Conservation (phyloP, 805 yeast genomes). For the Grigorovia yakushimaensis region DNA sequence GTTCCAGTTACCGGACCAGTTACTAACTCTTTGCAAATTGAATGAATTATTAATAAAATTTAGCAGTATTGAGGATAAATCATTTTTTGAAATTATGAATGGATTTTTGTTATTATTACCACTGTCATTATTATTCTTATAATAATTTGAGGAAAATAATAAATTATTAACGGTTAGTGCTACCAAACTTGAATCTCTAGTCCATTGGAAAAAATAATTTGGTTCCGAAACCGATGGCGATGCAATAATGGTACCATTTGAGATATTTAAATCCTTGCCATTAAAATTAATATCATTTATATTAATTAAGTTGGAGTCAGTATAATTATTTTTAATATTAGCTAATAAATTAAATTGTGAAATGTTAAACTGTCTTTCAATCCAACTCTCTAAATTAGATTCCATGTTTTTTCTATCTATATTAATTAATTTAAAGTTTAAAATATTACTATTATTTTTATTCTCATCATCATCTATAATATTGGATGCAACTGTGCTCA, state of each 20-base stretch:
- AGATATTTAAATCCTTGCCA: not conserved
- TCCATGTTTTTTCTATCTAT: slow-evolving; percentile 43
- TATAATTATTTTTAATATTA: slow-evolving; percentile 37
- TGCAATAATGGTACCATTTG: slow-evolving; percentile 68
- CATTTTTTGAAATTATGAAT: not conserved
- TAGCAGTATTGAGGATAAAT: slow-evolving; percentile 4
- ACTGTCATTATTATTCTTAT: not conserved
- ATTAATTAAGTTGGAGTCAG: not conserved
- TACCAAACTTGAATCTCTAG: slow-evolving; percentile 80
- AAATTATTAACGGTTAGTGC: slow-evolving; percentile 41
- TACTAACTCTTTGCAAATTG: slow-evolving; percentile 53
- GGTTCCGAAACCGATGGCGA: slow-evolving; percentile 67
- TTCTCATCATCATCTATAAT: slow-evolving; percentile 26
- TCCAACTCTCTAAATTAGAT: slow-evolving; percentile 29
- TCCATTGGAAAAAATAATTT: slow-evolving; percentile 84
- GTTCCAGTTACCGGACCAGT: slow-evolving; percentile 49
- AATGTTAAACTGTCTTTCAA: slow-evolving; percentile 31
- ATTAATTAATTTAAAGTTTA: slow-evolving; percentile 55
- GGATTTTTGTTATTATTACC: not conserved
- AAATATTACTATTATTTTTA: no score
- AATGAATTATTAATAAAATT: slow-evolving; percentile 53
- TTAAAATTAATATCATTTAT: not conserved
- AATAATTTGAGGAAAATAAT: not conserved
- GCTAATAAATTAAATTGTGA: slow-evolving; percentile 36
- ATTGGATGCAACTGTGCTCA: no score